phyloP scores from a whole-genome alignment of 768 basidiomycete species.

The Termitomyces sp. region DNA sequence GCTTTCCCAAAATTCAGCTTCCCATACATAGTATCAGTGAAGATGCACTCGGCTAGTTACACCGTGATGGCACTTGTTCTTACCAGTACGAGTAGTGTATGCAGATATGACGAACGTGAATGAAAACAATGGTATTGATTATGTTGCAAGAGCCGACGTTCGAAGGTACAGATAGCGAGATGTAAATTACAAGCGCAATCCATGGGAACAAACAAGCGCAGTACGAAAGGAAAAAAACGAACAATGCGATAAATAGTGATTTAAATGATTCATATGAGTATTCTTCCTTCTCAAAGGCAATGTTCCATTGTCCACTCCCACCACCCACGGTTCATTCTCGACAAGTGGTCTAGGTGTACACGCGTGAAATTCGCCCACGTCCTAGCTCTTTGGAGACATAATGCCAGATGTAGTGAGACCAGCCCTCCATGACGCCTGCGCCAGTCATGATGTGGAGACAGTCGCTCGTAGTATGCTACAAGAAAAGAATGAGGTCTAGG shows the following conservation, averaged over 20 bases:
- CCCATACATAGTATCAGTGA: background rate
- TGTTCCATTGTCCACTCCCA: background rate
- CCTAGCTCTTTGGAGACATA: conserved; percentile 26
- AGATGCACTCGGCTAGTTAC: background rate
- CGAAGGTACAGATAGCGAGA: background rate
- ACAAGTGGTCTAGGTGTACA: conserved; percentile 2
- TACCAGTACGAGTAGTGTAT: background rate
- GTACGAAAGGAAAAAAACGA: background rate
- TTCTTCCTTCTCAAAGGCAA: background rate
- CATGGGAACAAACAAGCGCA: background rate
- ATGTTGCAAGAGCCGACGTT: background rate
- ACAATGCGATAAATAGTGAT: conserved; percentile 4
- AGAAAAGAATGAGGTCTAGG: background rate
- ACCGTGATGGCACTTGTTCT: background rate
- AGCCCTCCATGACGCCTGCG: conserved; percentile 43
- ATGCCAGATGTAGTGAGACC: conserved; percentile 46
- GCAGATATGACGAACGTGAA: background rate
- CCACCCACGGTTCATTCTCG: background rate
- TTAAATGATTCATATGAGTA: conserved; percentile 3
- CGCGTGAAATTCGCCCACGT: conserved; percentile 9
- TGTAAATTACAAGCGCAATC: background rate
- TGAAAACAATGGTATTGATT: background rate
- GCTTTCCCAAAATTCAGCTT: no score
- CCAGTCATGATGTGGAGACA: conserved; percentile 45
- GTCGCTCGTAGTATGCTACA: conserved; percentile 35